These are phyloP conservation scores for Ceratocystis ficicola DNA, from an alignment of 2,329 filamentous ascomycete species.

Conservation along the genomic window DNA sequence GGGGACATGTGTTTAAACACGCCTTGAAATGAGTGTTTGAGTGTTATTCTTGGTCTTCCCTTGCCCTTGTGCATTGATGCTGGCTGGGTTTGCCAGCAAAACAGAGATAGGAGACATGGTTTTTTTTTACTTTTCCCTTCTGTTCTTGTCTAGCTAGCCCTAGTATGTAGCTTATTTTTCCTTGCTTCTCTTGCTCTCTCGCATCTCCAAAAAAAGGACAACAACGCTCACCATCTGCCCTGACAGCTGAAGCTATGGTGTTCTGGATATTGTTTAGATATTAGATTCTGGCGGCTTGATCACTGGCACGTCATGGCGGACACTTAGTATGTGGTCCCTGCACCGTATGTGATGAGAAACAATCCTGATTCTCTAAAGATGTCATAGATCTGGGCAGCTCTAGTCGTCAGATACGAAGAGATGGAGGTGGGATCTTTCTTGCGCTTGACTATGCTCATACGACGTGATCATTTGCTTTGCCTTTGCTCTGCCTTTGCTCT, in stretches of 20 bases:
- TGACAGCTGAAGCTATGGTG: slow-evolving; percentile 12
- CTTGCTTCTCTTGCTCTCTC: background rate
- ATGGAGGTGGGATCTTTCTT: background rate
- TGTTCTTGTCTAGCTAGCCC: background rate
- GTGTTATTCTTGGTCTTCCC: background rate
- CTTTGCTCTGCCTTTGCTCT: background rate
- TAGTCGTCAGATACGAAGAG: background rate
- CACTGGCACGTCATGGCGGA: background rate
- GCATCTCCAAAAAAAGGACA: slow-evolving; percentile 3
- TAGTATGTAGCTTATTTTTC: slow-evolving; percentile 7
- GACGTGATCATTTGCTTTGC: background rate
- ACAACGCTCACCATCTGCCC: slow-evolving; percentile 7
- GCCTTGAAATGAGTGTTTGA: background rate
- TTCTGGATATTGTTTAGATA: background rate
- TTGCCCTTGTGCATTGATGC: background rate
- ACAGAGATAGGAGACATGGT: background rate
- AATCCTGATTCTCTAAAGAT: background rate
- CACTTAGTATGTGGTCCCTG: slow-evolving; percentile 8
- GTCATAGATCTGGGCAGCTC: background rate
- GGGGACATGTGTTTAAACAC: background rate
- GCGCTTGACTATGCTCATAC: background rate
- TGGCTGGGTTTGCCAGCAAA: background rate
- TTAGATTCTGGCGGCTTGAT: background rate
- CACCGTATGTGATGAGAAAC: background rate
- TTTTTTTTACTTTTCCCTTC: background rate